phyloP scores from a whole-genome alignment of 2,329 filamentous ascomycete species.

The Aaosphaeria pasadenensis region DNA sequence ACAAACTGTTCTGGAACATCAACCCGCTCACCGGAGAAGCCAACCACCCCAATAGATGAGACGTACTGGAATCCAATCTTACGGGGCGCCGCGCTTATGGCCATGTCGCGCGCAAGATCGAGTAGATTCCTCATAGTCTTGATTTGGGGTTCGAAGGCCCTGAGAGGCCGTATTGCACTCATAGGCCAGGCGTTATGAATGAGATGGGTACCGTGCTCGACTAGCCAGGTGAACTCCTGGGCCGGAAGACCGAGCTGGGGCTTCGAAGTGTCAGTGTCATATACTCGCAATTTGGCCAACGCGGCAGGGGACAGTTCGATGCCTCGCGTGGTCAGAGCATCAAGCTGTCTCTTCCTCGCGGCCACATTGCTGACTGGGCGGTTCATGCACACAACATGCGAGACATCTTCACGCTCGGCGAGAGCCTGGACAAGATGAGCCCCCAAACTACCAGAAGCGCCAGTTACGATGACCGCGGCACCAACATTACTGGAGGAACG shows the following conservation, averaged over 20 bases:
- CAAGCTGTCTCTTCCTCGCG: slow-evolving; percentile 27
- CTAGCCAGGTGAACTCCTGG: slow-evolving; percentile 37
- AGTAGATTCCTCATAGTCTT: slow-evolving; percentile 50
- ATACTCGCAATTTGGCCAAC: slow-evolving; percentile 41
- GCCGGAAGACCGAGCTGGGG: slow-evolving; percentile 46
- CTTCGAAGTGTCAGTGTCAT: slow-evolving; percentile 48
- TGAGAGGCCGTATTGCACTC: slow-evolving; percentile 50
- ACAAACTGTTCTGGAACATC: slow-evolving; percentile 45
- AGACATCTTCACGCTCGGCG: slow-evolving; percentile 19
- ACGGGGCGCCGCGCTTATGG: slow-evolving; percentile 3
- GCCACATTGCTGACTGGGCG: slow-evolving; percentile 25
- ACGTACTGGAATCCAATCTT: slow-evolving; percentile 36
- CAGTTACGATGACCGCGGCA: slow-evolving; percentile 33
- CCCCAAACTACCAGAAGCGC: slow-evolving; percentile 37
- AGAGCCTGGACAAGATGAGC: slow-evolving; percentile 29
- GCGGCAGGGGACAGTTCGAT: slow-evolving; percentile 3
- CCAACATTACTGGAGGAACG: neutral
- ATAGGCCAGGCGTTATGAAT: slow-evolving; percentile 55
- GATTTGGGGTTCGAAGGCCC: slow-evolving; percentile 51
- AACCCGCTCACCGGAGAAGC: slow-evolving; percentile 14
- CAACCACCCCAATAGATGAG: slow-evolving; percentile 40
- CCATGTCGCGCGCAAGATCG: slow-evolving; percentile 39
- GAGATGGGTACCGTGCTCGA: slow-evolving; percentile 45
- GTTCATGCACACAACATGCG: slow-evolving; percentile 46
- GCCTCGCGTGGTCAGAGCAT: slow-evolving; percentile 18